Percentiles rank a stretch among this genome's conserved stretches.
Evolutionary conservation across 805 yeast species (phyloP).

Genomic region (Zygotorulaspora chibaensis): DNA sequence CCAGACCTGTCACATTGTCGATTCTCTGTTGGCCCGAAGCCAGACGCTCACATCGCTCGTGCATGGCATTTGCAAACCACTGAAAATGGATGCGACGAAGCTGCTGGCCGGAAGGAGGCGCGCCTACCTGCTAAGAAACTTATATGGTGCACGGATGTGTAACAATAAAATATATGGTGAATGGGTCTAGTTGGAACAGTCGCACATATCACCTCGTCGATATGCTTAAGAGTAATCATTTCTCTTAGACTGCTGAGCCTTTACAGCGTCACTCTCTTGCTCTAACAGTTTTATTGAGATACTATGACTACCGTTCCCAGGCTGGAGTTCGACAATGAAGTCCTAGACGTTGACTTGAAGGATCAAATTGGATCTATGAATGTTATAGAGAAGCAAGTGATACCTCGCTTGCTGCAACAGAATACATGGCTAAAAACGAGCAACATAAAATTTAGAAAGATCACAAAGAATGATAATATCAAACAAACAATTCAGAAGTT

Average conservation of each 20-base stretch:
- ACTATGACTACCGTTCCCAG: constrained; percentile 1
- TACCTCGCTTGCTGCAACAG: constrained; percentile 14
- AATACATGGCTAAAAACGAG: not conserved
- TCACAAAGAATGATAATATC: constrained; percentile 25
- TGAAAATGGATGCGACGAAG: no score
- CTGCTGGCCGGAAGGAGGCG: no score
- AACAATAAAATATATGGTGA: no score
- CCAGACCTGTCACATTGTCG: not conserved
- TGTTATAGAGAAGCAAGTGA: constrained; percentile 18
- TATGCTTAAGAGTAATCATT: no score
- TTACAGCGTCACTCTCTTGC: not conserved
- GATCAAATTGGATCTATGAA: constrained; percentile 12
- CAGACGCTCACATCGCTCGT: not conserved
- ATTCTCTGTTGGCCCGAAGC: not conserved
- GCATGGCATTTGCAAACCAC: no score
- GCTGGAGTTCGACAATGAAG: constrained; percentile 11
- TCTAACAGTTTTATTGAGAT: not conserved
- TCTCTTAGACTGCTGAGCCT: not conserved
- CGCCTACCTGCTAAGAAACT: no score
- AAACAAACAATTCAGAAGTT: constrained; percentile 19
- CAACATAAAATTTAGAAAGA: constrained; percentile 8
- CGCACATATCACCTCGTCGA: no score
- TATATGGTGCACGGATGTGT: no score
- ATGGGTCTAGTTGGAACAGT: no score
- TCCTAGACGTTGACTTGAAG: constrained; percentile 14